These are phyloP conservation scores for Dichotomopilus funicola DNA, from an alignment of 2,329 filamentous ascomycete genomes.

Conservation along the genomic window DNA sequence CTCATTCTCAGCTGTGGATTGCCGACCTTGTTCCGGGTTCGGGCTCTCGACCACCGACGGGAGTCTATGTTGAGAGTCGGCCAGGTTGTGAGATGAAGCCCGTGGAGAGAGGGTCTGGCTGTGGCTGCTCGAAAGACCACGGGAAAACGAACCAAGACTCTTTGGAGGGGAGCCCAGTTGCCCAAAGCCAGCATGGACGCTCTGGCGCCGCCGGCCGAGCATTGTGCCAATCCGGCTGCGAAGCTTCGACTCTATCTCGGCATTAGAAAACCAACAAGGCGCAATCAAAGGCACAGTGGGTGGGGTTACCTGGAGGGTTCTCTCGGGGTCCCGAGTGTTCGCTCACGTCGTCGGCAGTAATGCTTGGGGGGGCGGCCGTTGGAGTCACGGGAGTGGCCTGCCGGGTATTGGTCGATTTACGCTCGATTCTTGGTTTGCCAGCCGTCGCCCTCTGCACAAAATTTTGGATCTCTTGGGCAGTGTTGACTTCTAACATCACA, in stretches of 20 bases:
- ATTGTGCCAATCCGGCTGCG: slow-evolving; percentile 64
- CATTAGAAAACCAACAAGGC: slow-evolving; percentile 2
- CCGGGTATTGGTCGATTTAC: slow-evolving; percentile 33
- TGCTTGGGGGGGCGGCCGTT: slow-evolving; percentile 27
- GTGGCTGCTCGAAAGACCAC: slow-evolving; percentile 57
- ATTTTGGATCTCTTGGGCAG: slow-evolving; percentile 75
- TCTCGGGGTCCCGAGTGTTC: slow-evolving; percentile 41
- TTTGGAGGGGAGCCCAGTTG: slow-evolving; percentile 48
- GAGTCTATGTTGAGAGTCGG: slow-evolving; percentile 46
- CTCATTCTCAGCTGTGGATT: slow-evolving; percentile 25
- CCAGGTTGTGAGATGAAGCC: slow-evolving; percentile 53
- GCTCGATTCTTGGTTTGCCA: slow-evolving; percentile 40
- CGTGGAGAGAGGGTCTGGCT: slow-evolving; percentile 51
- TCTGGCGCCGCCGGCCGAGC: slow-evolving; percentile 59
- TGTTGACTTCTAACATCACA: slow-evolving; percentile 77
- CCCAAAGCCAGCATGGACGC: slow-evolving; percentile 56
- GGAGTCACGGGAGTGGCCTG: slow-evolving; percentile 34
- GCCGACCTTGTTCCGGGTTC: slow-evolving; percentile 30
- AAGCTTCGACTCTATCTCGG: slow-evolving; percentile 45
- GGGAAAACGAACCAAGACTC: slow-evolving; percentile 49
- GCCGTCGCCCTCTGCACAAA: slow-evolving; percentile 47
- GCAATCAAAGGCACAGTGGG: neutral
- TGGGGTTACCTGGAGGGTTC: slow-evolving; percentile 28
- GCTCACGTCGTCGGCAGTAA: slow-evolving; percentile 36
- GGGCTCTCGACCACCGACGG: slow-evolving; percentile 54